Evolutionary conservation across 225 moss, liverwort and hornwort species (phyloP).

Genomic region (Neckera pumila): DNA sequence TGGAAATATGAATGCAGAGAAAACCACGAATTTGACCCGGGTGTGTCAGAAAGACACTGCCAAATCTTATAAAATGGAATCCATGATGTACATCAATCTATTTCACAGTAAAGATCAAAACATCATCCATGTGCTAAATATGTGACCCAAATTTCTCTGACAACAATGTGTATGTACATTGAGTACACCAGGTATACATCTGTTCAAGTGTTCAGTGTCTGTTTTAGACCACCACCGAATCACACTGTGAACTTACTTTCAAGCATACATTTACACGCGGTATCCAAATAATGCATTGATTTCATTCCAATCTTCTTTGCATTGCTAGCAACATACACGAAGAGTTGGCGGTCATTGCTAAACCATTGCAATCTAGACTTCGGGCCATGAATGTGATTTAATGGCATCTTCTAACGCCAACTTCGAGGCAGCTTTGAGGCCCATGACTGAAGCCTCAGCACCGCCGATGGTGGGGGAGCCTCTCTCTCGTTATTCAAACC

Average conservation of each 20-base stretch:
- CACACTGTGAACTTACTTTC: not conserved
- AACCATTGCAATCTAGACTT: not conserved
- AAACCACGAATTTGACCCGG: not conserved
- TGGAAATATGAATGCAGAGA: not conserved
- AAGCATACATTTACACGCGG: not conserved
- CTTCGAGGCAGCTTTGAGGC: too few species aligned
- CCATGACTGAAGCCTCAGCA: too few species aligned
- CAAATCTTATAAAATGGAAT: not conserved
- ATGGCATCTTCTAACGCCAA: too few species aligned
- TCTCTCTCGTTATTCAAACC: too few species aligned
- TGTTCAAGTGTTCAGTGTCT: not conserved
- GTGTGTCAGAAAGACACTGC: not conserved
- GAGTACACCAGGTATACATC: too few species aligned
- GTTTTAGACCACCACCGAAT: too few species aligned
- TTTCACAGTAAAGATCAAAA: not conserved
- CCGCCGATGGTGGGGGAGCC: too few species aligned
- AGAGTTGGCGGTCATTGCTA: not conserved
- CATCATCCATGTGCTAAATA: not conserved
- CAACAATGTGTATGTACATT: too few species aligned
- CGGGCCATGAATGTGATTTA: too few species aligned
- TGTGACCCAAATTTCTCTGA: not conserved
- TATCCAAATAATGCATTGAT: not conserved
- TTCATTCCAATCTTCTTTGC: not conserved
- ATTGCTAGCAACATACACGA: not conserved
- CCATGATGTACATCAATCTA: not conserved